These are phyloP conservation scores for Forsythia viridissima DNA, from an alignment of 257 asterid species.

Conservation along the genomic window DNA sequence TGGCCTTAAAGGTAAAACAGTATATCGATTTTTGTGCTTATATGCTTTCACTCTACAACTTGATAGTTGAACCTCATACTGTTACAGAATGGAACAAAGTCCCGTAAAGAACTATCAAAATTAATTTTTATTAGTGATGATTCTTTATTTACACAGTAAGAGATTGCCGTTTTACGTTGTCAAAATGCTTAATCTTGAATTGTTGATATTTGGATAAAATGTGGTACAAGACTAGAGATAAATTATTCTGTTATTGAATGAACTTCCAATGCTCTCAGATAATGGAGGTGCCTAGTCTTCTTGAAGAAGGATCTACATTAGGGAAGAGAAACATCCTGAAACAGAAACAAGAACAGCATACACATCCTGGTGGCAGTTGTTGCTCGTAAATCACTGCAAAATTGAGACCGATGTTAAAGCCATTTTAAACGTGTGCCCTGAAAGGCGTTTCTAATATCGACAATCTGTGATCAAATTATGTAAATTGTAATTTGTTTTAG, in stretches of 20 bases:
- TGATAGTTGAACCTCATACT: too few relatives aligned
- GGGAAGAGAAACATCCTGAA: constrained; percentile 82
- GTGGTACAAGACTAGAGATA: too few relatives aligned
- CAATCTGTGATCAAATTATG: not conserved
- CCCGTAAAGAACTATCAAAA: not conserved
- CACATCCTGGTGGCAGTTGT: constrained; percentile 55
- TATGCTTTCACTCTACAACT: too few relatives aligned
- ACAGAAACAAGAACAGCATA: constrained; percentile 72
- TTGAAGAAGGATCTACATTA: constrained; percentile 75
- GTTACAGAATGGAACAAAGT: not conserved
- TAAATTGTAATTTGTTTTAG: not conserved
- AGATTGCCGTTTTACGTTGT: not conserved
- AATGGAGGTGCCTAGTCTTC: constrained; percentile 89
- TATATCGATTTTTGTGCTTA: not conserved
- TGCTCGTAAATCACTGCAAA: constrained; percentile 52
- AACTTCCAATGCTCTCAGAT: constrained; percentile 38
- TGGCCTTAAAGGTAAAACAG: constrained; percentile 62
- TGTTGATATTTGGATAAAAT: too few relatives aligned
- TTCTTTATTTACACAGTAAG: not conserved
- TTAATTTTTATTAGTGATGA: too few relatives aligned
- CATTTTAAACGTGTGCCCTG: not conserved
- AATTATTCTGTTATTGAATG: not conserved
- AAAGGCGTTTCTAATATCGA: not conserved
- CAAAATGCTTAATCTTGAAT: too few relatives aligned
- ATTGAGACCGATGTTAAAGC: constrained; percentile 2